Evolutionary conservation across 257 asterid species (phyloP), one percentile per base, ranked within the genome.

Genomic region (Petunia axillaris): DNA sequence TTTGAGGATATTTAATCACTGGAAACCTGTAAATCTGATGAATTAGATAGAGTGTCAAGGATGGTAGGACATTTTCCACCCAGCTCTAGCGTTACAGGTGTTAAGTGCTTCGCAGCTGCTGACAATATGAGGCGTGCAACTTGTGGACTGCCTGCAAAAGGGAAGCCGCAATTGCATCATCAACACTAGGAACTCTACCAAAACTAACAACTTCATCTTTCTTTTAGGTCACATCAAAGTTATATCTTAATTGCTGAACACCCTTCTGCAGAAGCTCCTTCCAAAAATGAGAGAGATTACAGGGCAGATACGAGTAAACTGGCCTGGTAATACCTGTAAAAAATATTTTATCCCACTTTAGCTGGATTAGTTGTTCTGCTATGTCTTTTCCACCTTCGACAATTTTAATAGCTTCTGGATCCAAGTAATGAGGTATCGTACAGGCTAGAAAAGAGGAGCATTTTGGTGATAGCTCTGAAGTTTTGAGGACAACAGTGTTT

Each of bases 1-100:
- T 46, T 70, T 5, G 77, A 48, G 43, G 58, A 48, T 48, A 9
- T 71, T 71, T 71, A 71, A 48, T 25, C 77, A 71, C 35, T 48
- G 60, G 43, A 15, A 67, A 94, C 98, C 98, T 91, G 87, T 3
- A 94, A 82, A 83, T 91, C 97, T 4, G 93, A 84, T 15, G 93
- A 84, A 74, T 16, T 83, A 8, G 92, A 84, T 73, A 91, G 87
- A 16, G 90, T 84, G 86, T 95, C 98, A 2, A 95, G 83, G 86
- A 95, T 91, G 84, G 87, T 88, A 0, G 98, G 98, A 62, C 97
- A 93, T 86, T 95, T 95, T 75, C 99, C 99, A 7, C 99, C 99
- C 11, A 95, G 89, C 87, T 95, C 99, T 40, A 95, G 93, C 59
- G 93, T 89, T 82, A 95, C 99, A 5, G 99, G 99, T 2, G 99